Conservation (phyloP, 106 monocot species). For the Cymbidium sinense region DNA sequence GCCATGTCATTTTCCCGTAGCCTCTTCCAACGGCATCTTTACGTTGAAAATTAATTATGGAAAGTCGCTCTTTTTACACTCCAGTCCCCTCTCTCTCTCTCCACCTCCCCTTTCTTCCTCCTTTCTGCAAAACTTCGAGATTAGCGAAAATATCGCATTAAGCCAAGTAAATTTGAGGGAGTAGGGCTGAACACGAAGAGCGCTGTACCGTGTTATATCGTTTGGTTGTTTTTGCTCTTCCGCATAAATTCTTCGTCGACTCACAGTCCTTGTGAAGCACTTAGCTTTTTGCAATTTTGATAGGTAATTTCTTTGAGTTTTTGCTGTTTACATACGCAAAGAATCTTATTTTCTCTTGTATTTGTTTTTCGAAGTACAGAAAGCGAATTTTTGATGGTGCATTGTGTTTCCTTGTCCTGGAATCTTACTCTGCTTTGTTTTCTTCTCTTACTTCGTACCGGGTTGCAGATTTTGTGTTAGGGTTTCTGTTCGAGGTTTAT, state of each 20-base stretch:
- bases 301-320: background rate
- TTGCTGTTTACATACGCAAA: background rate
- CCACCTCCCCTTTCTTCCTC: background rate
- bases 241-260: background rate
- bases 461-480: slow-evolving; percentile 11
- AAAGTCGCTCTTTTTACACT: background rate
- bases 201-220: background rate
- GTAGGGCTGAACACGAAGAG: slow-evolving; percentile 1
- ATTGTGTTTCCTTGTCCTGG: background rate
- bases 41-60: background rate
- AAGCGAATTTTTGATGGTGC: slow-evolving; percentile 8
- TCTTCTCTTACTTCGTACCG: background rate
- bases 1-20: slow-evolving; percentile 22
- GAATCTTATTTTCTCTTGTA: slow-evolving; percentile 3
- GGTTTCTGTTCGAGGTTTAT: slow-evolving; percentile 8
- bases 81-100: slow-evolving; percentile 1
- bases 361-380: background rate
- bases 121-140: slow-evolving; percentile 5
- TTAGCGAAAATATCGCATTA: background rate
- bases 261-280: background rate
- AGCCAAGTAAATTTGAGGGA: background rate
- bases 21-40: background rate
- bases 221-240: background rate
- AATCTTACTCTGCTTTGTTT: background rate
- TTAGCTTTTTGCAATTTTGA: background rate